Evolutionary conservation across 2,329 filamentous ascomycete species (phyloP), one percentile per base, ranked within the genome.

Genomic region (Aspergillus caelatus): DNA sequence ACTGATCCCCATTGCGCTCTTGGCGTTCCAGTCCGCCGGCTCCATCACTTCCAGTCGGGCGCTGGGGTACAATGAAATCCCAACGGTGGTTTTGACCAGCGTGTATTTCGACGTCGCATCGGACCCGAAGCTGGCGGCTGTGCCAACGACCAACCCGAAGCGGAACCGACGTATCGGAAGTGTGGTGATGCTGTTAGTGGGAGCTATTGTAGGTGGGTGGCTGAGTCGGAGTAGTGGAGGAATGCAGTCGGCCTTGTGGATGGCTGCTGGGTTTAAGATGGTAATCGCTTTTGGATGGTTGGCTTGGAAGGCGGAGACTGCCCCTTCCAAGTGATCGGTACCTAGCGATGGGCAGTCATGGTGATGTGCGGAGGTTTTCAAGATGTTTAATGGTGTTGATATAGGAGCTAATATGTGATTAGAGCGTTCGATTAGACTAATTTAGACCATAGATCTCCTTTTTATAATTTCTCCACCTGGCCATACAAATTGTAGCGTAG

Each of bases 21-120:
- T 82, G 41, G 78, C 80, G 4, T 82, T 82, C 71, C 79, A 82
- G 65, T 80, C 78, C 5, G 78, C 79, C 0, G 80, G 80, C 0
- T 78, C 77, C 14, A 80, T 82, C 65, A 75, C 79, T 3, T 76
- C 78, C 21, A 81, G 77, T 60, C 76, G 80, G 2, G 71, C 77
- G 6, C 72, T 82, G 28, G 73, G 75, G 0, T 78, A 78, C 65
- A 78, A 79, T 55, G 80, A 82, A 68, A 77, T 82, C 46, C 80
- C 80, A 16, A 81, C 79, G 10, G 79, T 81, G 19, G 80, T 82
- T 7, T 67, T 82, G 66, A 82, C 80, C 12, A 81, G 79, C 50
- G 72, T 81, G 16, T 82, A 81, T 63, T 81, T 80, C 66, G 80
- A 82, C 64, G 76, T 82, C 53, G 78, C 78, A 2, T 77, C 78